phyloP scores from a whole-genome alignment of 2,329 filamentous ascomycete genomes.

The Ceratocystis harringtonii region DNA sequence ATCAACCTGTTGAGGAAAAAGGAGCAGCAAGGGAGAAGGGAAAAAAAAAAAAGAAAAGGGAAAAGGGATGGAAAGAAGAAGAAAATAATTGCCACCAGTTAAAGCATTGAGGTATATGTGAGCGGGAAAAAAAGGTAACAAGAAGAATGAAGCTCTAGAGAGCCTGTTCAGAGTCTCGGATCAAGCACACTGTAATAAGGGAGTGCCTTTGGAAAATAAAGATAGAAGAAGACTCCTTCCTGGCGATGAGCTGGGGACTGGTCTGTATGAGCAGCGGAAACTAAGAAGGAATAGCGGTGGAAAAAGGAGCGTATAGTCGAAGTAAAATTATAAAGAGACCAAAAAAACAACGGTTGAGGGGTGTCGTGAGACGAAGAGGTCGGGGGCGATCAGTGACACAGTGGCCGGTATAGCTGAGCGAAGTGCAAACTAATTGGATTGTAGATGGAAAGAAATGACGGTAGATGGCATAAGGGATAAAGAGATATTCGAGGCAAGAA shows the following conservation, averaged over 20 bases:
- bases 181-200: background rate
- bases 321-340: slow-evolving; percentile 2
- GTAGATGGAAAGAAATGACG: background rate
- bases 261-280: background rate
- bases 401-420: background rate
- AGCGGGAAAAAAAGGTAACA: background rate
- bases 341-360: background rate
- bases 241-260: background rate
- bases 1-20: background rate
- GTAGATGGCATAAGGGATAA: background rate
- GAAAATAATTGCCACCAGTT: slow-evolving; percentile 5
- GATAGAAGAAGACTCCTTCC: background rate
- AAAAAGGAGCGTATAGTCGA: slow-evolving; percentile 2
- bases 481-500: no score
- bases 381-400: background rate
- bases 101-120: slow-evolving; percentile 1
- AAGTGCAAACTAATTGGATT: background rate
- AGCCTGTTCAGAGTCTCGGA: background rate
- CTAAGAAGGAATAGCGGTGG: background rate
- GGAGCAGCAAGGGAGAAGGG: background rate
- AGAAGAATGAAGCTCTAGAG: background rate
- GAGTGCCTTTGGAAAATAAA: background rate
- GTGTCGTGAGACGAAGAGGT: background rate
- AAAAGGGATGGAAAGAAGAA: slow-evolving; percentile 3
- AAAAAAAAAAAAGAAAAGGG: background rate